A percentile compares a stretch with the other conserved stretches of the same genome.
Conservation (phyloP, 441 rosid species). For the Pelargonium citronellum region DNA sequence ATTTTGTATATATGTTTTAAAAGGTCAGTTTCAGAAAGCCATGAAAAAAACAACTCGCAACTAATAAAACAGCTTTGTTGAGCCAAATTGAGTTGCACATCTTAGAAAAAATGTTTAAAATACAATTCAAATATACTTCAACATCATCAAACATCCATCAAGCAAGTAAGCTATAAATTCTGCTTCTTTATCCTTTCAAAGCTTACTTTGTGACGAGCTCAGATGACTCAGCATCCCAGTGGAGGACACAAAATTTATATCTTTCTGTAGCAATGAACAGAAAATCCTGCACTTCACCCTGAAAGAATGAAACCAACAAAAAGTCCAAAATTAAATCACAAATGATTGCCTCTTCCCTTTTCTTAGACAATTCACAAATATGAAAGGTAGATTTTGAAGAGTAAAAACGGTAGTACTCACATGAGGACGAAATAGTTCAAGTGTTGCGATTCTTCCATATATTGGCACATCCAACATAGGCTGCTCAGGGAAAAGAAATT, state of each 20-base stretch:
- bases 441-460: slow-evolving; percentile 91
- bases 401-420: slow-evolving; percentile 40
- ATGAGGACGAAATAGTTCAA: slow-evolving; percentile 91
- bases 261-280: slow-evolving; percentile 89
- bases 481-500: slow-evolving; percentile 35
- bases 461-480: slow-evolving; percentile 96
- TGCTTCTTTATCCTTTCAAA: slow-evolving; percentile 4
- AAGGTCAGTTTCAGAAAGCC: not conserved
- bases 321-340: not conserved
- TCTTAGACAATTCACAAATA: not conserved
- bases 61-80: slow-evolving; percentile 1
- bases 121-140: slow-evolving; percentile 1
- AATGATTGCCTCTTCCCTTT: not conserved
- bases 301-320: slow-evolving; percentile 15
- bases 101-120: not conserved
- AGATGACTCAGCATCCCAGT: slow-evolving; percentile 82
- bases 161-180: not conserved
- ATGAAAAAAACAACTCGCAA: not conserved
- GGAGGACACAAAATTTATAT: slow-evolving; percentile 93
- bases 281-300: slow-evolving; percentile 95
- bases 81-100: not conserved
- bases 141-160: not conserved
- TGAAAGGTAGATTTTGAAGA: not conserved
- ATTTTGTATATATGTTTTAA: not conserved
- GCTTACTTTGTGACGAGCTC: slow-evolving; percentile 82